These are phyloP conservation scores for Oryza brachyantha DNA, from an alignment of 176 grass and related monocot species.

Conservation along the genomic window DNA sequence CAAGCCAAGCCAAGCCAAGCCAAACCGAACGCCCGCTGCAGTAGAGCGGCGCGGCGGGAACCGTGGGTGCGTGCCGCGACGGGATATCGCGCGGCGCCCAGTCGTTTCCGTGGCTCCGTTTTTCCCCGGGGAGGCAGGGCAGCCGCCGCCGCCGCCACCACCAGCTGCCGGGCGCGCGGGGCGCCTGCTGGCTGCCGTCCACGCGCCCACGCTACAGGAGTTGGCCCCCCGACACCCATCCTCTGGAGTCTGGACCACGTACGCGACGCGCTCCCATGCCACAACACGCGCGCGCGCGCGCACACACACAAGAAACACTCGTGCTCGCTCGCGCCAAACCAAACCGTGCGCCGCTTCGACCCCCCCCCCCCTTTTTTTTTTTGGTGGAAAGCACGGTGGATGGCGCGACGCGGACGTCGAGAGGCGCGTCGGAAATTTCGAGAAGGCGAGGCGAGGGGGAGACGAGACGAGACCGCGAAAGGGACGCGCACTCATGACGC, in stretches of 20 bases:
- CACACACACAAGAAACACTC: neutral
- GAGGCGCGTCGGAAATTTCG: conserved; percentile 16
- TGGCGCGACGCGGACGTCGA: neutral
- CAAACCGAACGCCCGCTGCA: too few species aligned
- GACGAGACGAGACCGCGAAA: neutral
- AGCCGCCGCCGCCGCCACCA: too few species aligned
- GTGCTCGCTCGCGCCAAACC: too few species aligned
- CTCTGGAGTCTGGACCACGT: too few species aligned
- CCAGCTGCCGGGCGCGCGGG: too few species aligned
- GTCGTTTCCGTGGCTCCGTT: neutral
- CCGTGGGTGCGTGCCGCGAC: too few species aligned
- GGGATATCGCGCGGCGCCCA: neutral
- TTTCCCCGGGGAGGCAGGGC: too few species aligned
- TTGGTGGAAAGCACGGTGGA: neutral
- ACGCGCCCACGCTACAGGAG: neutral
- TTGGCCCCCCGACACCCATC: too few species aligned
- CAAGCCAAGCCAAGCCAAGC: too few species aligned
- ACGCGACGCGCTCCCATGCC: neutral
- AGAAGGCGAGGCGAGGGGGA: conserved; percentile 2
- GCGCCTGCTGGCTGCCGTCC: neutral
- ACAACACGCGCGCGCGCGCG: too few species aligned
- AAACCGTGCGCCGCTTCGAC: neutral
- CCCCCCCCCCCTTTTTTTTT: too few species aligned
- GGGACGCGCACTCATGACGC: conserved; percentile 7
- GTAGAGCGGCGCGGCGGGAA: too few species aligned